Conservation (phyloP, 306 rosid genomes). For the Senna tora region DNA sequence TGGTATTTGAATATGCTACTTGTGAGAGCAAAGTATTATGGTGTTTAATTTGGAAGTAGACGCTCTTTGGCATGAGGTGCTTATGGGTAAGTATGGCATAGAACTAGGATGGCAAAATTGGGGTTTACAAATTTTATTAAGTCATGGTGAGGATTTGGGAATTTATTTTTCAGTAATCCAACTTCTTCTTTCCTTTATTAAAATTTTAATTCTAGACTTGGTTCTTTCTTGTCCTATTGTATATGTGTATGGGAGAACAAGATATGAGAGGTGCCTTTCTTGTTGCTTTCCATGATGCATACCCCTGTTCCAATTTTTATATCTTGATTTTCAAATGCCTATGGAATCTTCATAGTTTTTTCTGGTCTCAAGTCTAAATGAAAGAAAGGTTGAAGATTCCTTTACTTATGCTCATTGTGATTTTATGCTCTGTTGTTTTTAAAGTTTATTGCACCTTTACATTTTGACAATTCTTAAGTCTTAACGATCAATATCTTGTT, state of each 20-base stretch:
- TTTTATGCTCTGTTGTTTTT: neutral
- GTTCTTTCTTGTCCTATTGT: neutral
- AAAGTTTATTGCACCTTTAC: neutral
- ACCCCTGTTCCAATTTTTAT: neutral
- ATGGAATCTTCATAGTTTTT: neutral
- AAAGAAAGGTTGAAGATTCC: neutral
- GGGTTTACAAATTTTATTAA: neutral
- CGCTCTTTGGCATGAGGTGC: neutral
- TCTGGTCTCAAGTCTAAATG: neutral
- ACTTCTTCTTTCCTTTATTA: neutral
- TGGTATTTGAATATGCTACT: neutral
- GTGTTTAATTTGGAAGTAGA: neutral
- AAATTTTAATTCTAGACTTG: neutral
- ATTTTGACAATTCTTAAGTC: no score
- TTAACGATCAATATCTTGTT: neutral
- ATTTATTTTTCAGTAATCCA: neutral
- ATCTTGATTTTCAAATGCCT: neutral
- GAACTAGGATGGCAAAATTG: neutral
- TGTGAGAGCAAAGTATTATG: neutral
- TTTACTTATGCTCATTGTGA: neutral
- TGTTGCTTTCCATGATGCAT: neutral
- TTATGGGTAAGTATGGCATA: neutral
- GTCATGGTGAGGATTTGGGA: neutral
- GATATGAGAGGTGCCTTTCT: neutral
- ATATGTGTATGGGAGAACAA: neutral